A percentile compares a stretch with the other conserved stretches of the same genome.
phyloP scores from a whole-genome alignment of 768 basidiomycete genomes.

The Termitomyces sp. region DNA sequence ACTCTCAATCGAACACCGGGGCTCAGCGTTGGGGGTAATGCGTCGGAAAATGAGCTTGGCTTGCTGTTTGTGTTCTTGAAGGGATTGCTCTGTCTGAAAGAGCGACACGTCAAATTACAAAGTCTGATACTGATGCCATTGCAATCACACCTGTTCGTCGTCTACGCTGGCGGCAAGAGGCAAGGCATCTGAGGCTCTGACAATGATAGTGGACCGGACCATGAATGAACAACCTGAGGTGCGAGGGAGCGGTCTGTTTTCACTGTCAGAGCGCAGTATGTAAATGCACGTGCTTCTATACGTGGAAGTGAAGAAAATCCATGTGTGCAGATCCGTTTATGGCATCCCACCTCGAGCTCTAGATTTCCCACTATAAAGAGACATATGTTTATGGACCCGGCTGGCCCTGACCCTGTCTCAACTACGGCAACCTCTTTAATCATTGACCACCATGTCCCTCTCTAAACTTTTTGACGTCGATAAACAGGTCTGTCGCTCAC shows the following conservation, averaged over 20 bases:
- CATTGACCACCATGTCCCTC: slow-evolving; percentile 28
- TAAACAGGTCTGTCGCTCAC: slow-evolving; percentile 50
- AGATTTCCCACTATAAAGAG: too few relatives aligned
- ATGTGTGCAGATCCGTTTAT: slow-evolving; percentile 11
- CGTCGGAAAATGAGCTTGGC: slow-evolving; percentile 95
- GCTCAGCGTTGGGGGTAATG: slow-evolving; percentile 91
- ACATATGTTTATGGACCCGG: slow-evolving; percentile 17
- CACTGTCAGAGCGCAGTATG: too few relatives aligned
- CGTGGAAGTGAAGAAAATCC: slow-evolving; percentile 11
- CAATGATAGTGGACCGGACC: slow-evolving; percentile 87
- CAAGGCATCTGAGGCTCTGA: slow-evolving; percentile 80
- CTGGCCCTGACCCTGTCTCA: slow-evolving; percentile 5
- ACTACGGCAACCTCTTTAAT: slow-evolving; percentile 6
- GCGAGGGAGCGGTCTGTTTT: background rate
- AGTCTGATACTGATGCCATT: background rate
- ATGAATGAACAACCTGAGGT: slow-evolving; percentile 32
- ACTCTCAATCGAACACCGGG: slow-evolving; percentile 94
- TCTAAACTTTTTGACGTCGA: slow-evolving; percentile 59
- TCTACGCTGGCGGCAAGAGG: slow-evolving; percentile 96
- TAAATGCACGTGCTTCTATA: slow-evolving; percentile 16
- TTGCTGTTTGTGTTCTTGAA: slow-evolving; percentile 98
- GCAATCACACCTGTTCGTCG: slow-evolving; percentile 78
- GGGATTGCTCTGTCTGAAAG: slow-evolving; percentile 80
- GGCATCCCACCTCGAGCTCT: slow-evolving; percentile 17
- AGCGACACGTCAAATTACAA: slow-evolving; percentile 13